These are phyloP conservation scores for Ogataea populi-albae DNA, from an alignment of 805 yeast species.

Conservation along the genomic window DNA sequence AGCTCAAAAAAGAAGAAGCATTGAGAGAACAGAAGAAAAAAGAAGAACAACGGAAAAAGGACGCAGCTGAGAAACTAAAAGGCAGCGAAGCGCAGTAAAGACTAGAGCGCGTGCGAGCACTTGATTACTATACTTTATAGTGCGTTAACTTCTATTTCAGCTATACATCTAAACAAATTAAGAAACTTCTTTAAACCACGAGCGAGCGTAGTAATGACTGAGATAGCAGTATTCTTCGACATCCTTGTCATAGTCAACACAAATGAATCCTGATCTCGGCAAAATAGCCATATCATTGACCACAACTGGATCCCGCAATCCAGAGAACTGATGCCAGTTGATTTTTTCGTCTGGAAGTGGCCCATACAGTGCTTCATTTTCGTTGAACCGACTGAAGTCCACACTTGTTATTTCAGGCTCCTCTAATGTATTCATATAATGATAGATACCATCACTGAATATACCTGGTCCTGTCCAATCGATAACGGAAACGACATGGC, in stretches of 20 bases:
- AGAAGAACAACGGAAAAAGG: constrained; percentile 2
- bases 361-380: constrained; percentile 13
- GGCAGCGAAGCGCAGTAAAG: neutral
- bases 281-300: constrained; percentile 20
- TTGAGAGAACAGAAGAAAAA: neutral
- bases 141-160: too few relatives aligned
- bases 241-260: constrained; percentile 26
- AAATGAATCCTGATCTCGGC: constrained; percentile 18
- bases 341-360: constrained; percentile 14
- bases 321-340: constrained; percentile 23
- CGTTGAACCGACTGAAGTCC: constrained; percentile 11
- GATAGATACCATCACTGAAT: constrained; percentile 66
- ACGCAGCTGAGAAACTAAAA: neutral
- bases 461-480: constrained; percentile 93
- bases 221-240: constrained; percentile 25
- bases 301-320: constrained; percentile 19
- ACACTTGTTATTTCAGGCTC: constrained; percentile 12
- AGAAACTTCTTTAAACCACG: constrained; percentile 7
- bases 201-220: constrained; percentile 19
- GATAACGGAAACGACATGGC: constrained; percentile 69
- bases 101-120: neutral
- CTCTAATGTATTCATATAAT: constrained; percentile 38
- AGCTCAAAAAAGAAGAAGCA: neutral
- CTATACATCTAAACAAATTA: neutral
- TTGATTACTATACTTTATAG: too few relatives aligned